Evolutionary conservation across 2,329 filamentous ascomycete species (phyloP).

Genomic region (Pseudogymnoascus sp.): DNA sequence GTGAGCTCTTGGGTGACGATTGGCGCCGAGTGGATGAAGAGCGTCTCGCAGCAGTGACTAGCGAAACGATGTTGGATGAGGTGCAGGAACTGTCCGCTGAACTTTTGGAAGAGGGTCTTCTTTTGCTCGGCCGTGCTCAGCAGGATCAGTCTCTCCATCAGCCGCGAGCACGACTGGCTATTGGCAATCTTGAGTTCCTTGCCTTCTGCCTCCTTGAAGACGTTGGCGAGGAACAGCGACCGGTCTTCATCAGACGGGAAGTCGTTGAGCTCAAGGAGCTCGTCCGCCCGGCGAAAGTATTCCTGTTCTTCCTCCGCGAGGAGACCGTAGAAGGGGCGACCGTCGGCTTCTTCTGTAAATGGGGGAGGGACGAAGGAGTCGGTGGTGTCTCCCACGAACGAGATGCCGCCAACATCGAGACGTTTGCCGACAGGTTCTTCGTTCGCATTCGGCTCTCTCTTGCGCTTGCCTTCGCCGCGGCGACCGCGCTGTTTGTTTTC

Average conservation of each 20-base stretch:
- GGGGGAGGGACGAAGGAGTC: slow-evolving; percentile 16
- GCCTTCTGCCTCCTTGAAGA: slow-evolving; percentile 77
- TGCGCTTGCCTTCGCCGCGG: slow-evolving; percentile 42
- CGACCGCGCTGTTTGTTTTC: slow-evolving; percentile 52
- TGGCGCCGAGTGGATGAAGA: slow-evolving; percentile 78
- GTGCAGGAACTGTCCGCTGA: slow-evolving; percentile 78
- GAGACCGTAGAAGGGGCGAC: slow-evolving; percentile 71
- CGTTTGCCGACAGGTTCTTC: slow-evolving; percentile 29
- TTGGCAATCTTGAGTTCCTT: slow-evolving; percentile 95
- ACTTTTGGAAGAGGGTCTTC: slow-evolving; percentile 78
- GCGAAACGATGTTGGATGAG: slow-evolving; percentile 93
- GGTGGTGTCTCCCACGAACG: slow-evolving; percentile 20
- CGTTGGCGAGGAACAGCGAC: slow-evolving; percentile 65
- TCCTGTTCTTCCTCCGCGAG: slow-evolving; percentile 90
- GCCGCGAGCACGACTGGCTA: slow-evolving; percentile 86
- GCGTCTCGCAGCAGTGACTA: slow-evolving; percentile 90
- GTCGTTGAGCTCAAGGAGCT: slow-evolving; percentile 81
- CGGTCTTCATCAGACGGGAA: slow-evolving; percentile 72
- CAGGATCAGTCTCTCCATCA: slow-evolving; percentile 86
- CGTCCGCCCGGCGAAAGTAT: slow-evolving; percentile 85
- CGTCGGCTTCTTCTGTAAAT: slow-evolving; percentile 18
- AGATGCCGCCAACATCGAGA: slow-evolving; percentile 13
- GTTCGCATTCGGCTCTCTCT: slow-evolving; percentile 38
- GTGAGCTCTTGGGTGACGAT: slow-evolving; percentile 66
- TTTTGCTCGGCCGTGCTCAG: slow-evolving; percentile 72